These are phyloP conservation scores for Lasiodiplodia gonubiensis DNA, from an alignment of 2,329 filamentous ascomycete species.

Conservation along the genomic window DNA sequence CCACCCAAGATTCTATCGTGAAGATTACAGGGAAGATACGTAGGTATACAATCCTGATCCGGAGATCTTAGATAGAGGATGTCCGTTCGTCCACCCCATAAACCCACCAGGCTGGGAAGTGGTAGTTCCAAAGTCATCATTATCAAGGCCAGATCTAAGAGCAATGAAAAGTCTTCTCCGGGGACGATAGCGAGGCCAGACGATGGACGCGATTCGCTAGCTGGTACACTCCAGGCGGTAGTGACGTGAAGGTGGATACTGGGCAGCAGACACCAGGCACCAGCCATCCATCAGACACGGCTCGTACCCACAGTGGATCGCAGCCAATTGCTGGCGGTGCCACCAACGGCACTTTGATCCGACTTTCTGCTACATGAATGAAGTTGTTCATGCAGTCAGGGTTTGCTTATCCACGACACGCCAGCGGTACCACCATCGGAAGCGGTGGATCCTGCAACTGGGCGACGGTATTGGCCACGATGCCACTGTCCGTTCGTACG, in stretches of 20 bases:
- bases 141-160: neutral
- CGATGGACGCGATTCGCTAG: neutral
- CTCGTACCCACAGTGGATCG: neutral
- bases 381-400: neutral
- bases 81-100: no score
- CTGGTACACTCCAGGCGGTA: neutral
- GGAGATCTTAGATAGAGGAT: neutral
- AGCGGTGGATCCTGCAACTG: neutral
- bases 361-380: neutral
- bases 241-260: no score
- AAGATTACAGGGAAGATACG: no score
- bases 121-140: neutral
- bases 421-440: neutral
- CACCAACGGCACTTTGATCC: neutral
- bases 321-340: neutral
- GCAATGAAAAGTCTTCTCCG: neutral
- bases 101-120: neutral
- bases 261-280: neutral
- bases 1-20: no score
- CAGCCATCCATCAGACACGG: neutral
- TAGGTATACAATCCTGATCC: neutral
- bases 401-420: neutral
- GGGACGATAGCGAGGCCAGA: neutral
- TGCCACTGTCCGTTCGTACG: neutral
- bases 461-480: neutral